Base-by-base conservation (phyloP, 306 rosid genomes). In the Bauhinia variegata region DNA sequence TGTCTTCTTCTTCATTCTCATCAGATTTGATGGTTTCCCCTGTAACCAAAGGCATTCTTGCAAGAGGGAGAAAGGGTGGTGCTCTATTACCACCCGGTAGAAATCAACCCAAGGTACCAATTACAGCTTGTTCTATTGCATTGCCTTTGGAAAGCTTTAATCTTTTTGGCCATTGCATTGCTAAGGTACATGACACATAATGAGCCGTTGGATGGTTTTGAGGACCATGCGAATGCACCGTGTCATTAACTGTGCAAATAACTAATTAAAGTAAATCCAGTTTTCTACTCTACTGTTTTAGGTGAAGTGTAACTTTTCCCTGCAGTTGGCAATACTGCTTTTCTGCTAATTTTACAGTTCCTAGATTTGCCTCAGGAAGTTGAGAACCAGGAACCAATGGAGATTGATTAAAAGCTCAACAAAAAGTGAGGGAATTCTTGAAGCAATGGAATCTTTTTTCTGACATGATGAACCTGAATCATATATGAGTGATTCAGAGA, bases 11-110 rank as follows among this genome's bases (percentile, higher is more conserved):
- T 63, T 37, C 3, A 23, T 48, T 50, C 80, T 51, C 0, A 63
- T 39, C 23, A 92, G 98, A 92, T 78, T 41, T 73, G 81, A 83
- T 87, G 80, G 71, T 92, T 49, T 92, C 96, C 19, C 96, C 96
- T 11, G 82, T 89, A 17, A 87, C 89, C 44, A 86, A 87, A 78
- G 96, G 91, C 17, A 82, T 92, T 51, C 85, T 84, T 3, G 96
- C 96, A 18, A 83, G 96, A 75, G 72, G 77, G 70, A 86, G 86
- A 77, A 89, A 73, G 77, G 80, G 87, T 44, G 87, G 68, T 41
- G 71, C 75, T 7, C 51, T 80, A 39, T 73, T 91, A 69, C 91
- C 97, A 5, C 86, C 89, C 8, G 77, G 79, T 42, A 80, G 30
- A 73, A 75, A 63, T 74, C 75, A 73, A 11, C 73, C 67, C 34